Base-by-base conservation (phyloP, 176 grass and related monocot genomes). In the Oryza punctata region DNA sequence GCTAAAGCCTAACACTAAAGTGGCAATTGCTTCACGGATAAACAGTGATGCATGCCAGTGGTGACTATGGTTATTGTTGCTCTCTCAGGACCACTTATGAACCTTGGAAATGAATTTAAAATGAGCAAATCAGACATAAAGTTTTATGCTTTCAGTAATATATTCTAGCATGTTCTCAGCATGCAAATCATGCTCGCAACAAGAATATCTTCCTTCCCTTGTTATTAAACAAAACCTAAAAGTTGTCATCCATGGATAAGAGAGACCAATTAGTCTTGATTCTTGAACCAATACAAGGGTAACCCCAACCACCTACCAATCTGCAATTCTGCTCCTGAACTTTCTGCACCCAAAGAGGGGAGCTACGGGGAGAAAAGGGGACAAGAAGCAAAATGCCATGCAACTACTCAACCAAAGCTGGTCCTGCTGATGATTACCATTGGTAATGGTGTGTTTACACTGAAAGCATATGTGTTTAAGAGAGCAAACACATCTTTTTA, bases 271-370 rank as follows among this genome's bases (percentile, higher is more conserved):
- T 65, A 21, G 67, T 85, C 82, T 40, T 71, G 72, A 87, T 82
- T 40, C 59, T 50, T 78, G 40, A 29, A 65, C 38, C 72, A 70
- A 49, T 64, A 49, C 8, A 21, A 63, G 12, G 65, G n/a, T n/a
- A 64, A 82, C 65, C 54, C 40, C 23, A 26, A 24, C 32, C 60
- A 84, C 87, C 46, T 33, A 89, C 70, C 77, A 74, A 61, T 16
- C 87, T 83, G 44, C 46, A 72, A 72, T 2, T 37, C 35, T 41
- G 10, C 72, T 65, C 16, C 71, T 66, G 63, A 81, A 25, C 77
- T 89, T 76, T 89, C 26, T 76, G 82, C 82, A 64, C 77, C 87
- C 87, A 85, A 52, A 81, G 65, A 27, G 64, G 87, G 87, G 77
- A 85, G 12, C 83, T 85, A 85, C 52, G 66, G 72, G 43, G 65